A percentile compares a stretch with the other conserved stretches of the same genome.
phyloP scores from a whole-genome alignment of 2,329 filamentous ascomycete genomes.

The Alternaria consortialis region DNA sequence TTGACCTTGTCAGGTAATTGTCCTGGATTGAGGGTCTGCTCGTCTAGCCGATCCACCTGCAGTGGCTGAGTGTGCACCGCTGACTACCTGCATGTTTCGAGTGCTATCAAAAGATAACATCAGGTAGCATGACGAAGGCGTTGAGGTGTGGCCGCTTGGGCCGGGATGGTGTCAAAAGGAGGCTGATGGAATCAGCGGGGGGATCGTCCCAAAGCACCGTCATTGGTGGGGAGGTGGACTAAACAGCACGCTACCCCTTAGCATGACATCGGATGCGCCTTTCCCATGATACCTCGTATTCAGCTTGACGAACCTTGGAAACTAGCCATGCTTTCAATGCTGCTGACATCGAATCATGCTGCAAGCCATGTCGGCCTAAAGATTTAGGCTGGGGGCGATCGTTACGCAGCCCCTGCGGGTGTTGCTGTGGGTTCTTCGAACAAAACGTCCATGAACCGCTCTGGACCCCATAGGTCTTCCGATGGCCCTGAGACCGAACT shows the following conservation, averaged over 20 bases:
- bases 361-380: background rate
- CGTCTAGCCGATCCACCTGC: background rate
- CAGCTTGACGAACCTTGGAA: background rate
- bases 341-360: conserved; percentile 12
- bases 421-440: conserved; percentile 3
- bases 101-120: background rate
- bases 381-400: conserved; percentile 16
- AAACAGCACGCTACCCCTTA: conserved; percentile 13
- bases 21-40: background rate
- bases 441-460: conserved; percentile 4
- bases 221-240: conserved; percentile 14
- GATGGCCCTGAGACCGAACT: conserved; percentile 1
- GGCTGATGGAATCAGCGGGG: conserved; percentile 21
- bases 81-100: background rate
- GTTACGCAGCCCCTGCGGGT: background rate
- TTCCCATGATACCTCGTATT: conserved; percentile 25
- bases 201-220: conserved; percentile 11
- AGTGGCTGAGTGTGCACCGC: background rate
- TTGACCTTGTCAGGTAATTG: background rate
- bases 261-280: conserved; percentile 17
- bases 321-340: conserved; percentile 8
- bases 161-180: conserved; percentile 6
- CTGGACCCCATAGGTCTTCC: background rate
- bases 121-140: background rate
- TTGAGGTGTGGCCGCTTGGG: background rate